Conservation (phyloP, 1,284 basidiomycete species). For the Cutaneotrichosporon sp. region DNA sequence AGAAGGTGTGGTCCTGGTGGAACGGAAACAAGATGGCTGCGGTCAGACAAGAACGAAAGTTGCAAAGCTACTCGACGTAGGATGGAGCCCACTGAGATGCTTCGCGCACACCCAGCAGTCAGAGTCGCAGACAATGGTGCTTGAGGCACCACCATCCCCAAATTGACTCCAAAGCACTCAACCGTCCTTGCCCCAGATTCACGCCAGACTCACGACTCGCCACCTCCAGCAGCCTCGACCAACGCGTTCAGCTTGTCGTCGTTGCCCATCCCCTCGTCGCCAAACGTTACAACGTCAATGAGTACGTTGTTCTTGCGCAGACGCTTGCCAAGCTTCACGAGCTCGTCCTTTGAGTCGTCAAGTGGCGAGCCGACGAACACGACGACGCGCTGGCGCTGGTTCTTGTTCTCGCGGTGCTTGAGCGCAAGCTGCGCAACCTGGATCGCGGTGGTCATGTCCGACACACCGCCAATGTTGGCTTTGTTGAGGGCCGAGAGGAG, state of each 20-base stretch:
- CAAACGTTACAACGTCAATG: slow-evolving; percentile 81
- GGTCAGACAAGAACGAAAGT: neutral
- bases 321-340: slow-evolving; percentile 89
- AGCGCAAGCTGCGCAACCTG: slow-evolving; percentile 92
- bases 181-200: neutral
- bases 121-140: neutral
- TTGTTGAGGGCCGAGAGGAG: slow-evolving; percentile 78
- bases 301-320: slow-evolving; percentile 99
- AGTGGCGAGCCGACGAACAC: slow-evolving; percentile 90
- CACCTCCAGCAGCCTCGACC: slow-evolving; percentile 51
- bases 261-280: slow-evolving; percentile 53
- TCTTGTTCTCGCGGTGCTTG: slow-evolving; percentile 98
- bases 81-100: neutral
- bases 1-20: slow-evolving; percentile 75
- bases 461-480: slow-evolving; percentile 70
- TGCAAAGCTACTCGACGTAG: neutral
- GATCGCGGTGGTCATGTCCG: slow-evolving; percentile 84
- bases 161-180: neutral
- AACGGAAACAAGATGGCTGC: slow-evolving; percentile 71
- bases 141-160: neutral
- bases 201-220: slow-evolving; percentile 45
- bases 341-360: slow-evolving; percentile 66
- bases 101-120: too few relatives aligned
- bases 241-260: slow-evolving; percentile 51
- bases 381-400: slow-evolving; percentile 89